Base-by-base conservation (phyloP, 2,329 filamentous ascomycete genomes). In the Gremmenia infestans region DNA sequence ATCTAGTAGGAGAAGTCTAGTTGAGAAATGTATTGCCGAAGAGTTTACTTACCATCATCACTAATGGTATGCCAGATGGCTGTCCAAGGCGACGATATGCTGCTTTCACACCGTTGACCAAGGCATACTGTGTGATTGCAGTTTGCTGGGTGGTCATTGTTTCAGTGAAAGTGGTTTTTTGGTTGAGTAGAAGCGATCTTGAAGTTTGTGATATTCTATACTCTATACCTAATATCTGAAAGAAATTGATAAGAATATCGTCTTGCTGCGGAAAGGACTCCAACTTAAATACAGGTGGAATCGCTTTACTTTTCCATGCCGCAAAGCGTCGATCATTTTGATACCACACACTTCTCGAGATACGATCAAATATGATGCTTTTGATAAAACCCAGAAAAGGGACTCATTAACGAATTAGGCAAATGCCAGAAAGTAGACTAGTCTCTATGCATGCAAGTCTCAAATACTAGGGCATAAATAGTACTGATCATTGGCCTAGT, bases 31-130 rank as follows among this genome's bases (percentile, higher is more conserved):
- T 9, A 3, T 28, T 0, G 9, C 25, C 25, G 28, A 32, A 32
- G 28, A 12, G 28, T 32, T 32, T 32, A 32, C 28, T 32, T 12
- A 32, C 28, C 28, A 64, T 55, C 51, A 68, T 61, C 11, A 67
- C 60, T 7, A 68, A 56, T 4, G 67, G 64, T 11, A 60, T 56
- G n/a, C 62, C 63, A 19, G 42, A 40, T 14, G 52, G 32, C 14
- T 40, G 25, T 35, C 64, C 63, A 50, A 66, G 57, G 1, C 54
- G 58, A 28, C 62, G 63, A 48, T 68, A 68, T 23, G 64, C 66
- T 19, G 65, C 45, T 43, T 57, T 63, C 47, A 60, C 61, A 42
- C 60, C 62, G 23, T 64, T 58, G 8, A 55, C 55, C n/a, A 53
- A 45, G 37, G 63, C 49, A 50, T 62, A 64, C 42, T 63, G 52